Evolutionary conservation across 108 stramenopile species (phyloP).

Genomic region (Discostella stelligeroides): DNA sequence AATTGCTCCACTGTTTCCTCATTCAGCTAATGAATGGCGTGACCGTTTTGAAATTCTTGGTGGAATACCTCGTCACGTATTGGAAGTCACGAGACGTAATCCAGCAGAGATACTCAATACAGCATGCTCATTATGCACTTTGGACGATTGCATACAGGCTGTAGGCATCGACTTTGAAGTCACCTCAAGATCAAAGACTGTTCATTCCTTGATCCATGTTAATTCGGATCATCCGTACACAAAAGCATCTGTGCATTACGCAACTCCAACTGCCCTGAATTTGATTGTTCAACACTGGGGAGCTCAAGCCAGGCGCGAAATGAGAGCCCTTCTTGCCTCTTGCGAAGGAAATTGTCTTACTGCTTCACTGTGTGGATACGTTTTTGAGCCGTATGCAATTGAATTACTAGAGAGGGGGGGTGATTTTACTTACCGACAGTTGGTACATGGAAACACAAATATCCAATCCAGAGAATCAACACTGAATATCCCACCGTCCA

Average conservation of each 20-base stretch:
- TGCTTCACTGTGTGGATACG: too few relatives aligned
- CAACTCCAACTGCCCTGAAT: conserved; percentile 10
- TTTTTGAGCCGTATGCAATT: too few relatives aligned
- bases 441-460: too few relatives aligned
- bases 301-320: not conserved
- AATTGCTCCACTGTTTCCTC: conserved; percentile 9
- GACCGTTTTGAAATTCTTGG: conserved; percentile 16
- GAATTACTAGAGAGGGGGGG: too few relatives aligned
- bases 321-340: conserved; percentile 8
- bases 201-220: too few relatives aligned
- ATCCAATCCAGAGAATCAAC: too few relatives aligned
- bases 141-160: conserved; percentile 2
- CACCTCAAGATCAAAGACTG: too few relatives aligned
- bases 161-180: not conserved
- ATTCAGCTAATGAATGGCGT: conserved; percentile 7
- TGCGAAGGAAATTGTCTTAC: too few relatives aligned
- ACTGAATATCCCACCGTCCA: too few relatives aligned
- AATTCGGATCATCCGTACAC: too few relatives aligned
- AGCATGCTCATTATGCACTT: not conserved
- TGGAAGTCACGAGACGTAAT: not conserved
- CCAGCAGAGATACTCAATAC: not conserved
- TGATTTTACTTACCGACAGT: too few relatives aligned
- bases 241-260: too few relatives aligned
- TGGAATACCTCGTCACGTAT: conserved; percentile 8
- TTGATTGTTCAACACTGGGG: conserved; percentile 1